Evolutionary conservation across 202 grass and related monocot genomes (phyloP).

Genomic region (Alloteropsis angusta): DNA sequence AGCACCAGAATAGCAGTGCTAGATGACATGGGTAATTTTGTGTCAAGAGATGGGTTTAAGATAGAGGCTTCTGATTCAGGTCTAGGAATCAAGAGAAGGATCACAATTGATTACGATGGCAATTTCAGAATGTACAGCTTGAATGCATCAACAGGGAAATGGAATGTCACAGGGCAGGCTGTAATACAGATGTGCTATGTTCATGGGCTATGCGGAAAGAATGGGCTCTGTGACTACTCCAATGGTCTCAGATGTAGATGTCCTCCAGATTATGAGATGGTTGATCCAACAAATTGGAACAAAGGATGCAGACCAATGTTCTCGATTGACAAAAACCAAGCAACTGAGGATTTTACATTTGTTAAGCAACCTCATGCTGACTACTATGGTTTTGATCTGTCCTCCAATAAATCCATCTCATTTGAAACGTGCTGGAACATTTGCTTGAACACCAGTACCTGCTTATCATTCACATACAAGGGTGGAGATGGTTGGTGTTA

Average conservation of each 20-base stretch:
- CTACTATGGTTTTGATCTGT: constrained; percentile 63
- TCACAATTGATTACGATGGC: constrained; percentile 54
- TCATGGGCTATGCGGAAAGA: constrained; percentile 64
- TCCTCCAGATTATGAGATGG: constrained; percentile 55
- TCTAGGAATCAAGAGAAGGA: constrained; percentile 31
- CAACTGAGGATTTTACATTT: constrained; percentile 32
- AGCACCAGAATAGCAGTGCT: constrained; percentile 51
- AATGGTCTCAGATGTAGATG: constrained; percentile 43
- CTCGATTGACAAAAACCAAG: constrained; percentile 11
- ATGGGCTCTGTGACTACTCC: constrained; percentile 53
- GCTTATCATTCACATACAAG: constrained; percentile 53
- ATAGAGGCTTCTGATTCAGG: constrained; percentile 41
- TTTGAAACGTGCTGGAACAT: constrained; percentile 35
- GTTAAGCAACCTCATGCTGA: constrained; percentile 38
- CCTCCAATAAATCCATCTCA: constrained; percentile 23
- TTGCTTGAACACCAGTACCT: constrained; percentile 38
- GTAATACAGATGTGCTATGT: constrained; percentile 54
- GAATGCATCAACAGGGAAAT: constrained; percentile 34
- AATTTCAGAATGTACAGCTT: constrained; percentile 73
- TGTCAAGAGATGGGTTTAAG: constrained; percentile 44
- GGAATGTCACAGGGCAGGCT: constrained; percentile 46
- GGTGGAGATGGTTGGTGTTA: constrained; percentile 44
- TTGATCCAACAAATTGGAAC: constrained; percentile 50
- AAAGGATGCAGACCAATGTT: constrained; percentile 45
- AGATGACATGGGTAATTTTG: constrained; percentile 42